phyloP scores from a whole-genome alignment of 768 basidiomycete genomes.

The Filobasidium floriforme region DNA sequence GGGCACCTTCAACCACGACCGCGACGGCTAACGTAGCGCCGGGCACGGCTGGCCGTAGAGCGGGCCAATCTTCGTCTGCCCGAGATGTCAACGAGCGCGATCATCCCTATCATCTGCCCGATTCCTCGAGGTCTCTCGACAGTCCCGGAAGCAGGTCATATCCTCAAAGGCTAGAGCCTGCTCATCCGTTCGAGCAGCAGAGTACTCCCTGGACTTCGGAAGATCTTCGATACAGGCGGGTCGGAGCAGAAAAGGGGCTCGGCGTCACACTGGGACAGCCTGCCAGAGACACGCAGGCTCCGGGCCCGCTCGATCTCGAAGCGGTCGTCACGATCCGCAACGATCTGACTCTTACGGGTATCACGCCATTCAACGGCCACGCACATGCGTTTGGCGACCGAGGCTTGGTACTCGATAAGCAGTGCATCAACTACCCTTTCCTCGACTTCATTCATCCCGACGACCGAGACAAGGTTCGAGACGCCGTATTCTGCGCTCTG shows the following conservation, averaged over 20 bases:
- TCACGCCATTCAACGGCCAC: not conserved
- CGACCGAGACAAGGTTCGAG: not conserved
- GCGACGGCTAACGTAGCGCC: not conserved
- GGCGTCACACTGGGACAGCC: not conserved
- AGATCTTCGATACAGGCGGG: not conserved
- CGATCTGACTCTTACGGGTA: not conserved
- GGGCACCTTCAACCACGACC: not conserved
- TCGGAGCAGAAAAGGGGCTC: not conserved
- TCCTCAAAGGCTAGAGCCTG: not conserved
- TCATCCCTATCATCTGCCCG: not conserved
- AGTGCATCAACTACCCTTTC: not conserved
- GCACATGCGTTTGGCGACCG: not conserved
- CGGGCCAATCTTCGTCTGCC: not conserved
- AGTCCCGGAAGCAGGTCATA: not conserved
- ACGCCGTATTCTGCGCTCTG: slow-evolving; percentile 3
- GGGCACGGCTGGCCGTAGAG: not conserved
- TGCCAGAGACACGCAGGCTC: not conserved
- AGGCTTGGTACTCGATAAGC: not conserved
- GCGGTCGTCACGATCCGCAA: not conserved
- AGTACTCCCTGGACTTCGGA: not conserved
- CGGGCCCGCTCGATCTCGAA: not conserved
- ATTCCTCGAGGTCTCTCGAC: not conserved
- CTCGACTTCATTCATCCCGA: slow-evolving; percentile 6
- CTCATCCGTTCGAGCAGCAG: not conserved
- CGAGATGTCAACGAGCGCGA: not conserved